Conservation (phyloP, 768 basidiomycete species). For the Hydnomerulius pinastri region DNA sequence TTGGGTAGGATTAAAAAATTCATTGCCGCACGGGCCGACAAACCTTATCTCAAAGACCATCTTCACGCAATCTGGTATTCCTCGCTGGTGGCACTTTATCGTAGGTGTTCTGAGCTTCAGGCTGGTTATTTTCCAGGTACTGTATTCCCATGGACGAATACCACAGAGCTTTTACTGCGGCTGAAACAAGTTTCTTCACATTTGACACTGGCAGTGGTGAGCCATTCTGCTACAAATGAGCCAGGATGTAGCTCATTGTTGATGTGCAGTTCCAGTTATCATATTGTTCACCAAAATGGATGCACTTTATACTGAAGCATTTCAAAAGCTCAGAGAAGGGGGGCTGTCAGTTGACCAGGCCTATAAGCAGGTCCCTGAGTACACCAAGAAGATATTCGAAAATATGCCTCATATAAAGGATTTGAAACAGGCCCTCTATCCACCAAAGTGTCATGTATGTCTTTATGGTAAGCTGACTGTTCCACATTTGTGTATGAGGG, state of each 20-base stretch:
- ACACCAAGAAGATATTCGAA: conserved; percentile 4
- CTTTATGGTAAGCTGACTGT: conserved; percentile 1
- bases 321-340: conserved; percentile 6
- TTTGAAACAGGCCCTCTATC: background rate
- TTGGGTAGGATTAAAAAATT: too few species aligned
- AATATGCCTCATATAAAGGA: background rate
- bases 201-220: conserved; percentile 6
- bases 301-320: conserved; percentile 22
- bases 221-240: too few species aligned
- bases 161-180: conserved; percentile 24
- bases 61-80: too few species aligned
- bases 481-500: too few species aligned
- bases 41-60: too few species aligned
- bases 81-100: background rate
- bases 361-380: conserved; percentile 13
- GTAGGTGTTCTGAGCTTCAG: background rate
- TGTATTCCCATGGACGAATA: conserved; percentile 32
- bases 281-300: conserved; percentile 41
- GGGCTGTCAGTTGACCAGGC: conserved; percentile 7
- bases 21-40: too few species aligned
- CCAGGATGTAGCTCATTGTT: conserved; percentile 1
- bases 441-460: background rate
- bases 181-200: conserved; percentile 33
- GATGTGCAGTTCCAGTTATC: conserved; percentile 35
- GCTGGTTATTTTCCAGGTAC: conserved; percentile 30